Conservation (phyloP, 345 rosid genomes). For the Eucalyptus regnans region DNA sequence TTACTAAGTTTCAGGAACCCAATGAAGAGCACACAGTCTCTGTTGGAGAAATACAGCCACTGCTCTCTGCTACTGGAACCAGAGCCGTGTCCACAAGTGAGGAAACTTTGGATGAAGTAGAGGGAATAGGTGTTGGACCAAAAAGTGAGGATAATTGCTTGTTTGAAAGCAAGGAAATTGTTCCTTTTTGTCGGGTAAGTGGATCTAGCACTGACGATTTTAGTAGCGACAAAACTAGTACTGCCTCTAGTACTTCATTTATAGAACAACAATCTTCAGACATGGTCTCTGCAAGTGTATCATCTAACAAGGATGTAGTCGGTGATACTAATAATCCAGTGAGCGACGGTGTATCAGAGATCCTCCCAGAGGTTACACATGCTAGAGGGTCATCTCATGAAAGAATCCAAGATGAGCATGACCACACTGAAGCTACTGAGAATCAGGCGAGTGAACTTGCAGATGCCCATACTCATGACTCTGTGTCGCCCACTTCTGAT, state of each 20-base stretch:
- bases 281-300: slow-evolving; percentile 20
- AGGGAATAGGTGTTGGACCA: slow-evolving; percentile 4
- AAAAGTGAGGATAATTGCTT: slow-evolving; percentile 15
- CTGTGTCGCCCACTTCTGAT: not conserved
- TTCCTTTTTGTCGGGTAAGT: slow-evolving; percentile 30
- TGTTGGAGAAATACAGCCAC: slow-evolving; percentile 7
- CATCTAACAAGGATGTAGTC: slow-evolving; percentile 38
- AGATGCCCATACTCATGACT: not conserved
- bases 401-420: slow-evolving; percentile 11
- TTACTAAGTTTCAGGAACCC: slow-evolving; percentile 4
- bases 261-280: slow-evolving; percentile 36
- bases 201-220: slow-evolving; percentile 15
- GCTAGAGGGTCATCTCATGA: slow-evolving; percentile 18
- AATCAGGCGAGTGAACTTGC: slow-evolving; percentile 16
- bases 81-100: slow-evolving; percentile 17
- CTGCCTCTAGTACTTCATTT: slow-evolving; percentile 30
- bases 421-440: slow-evolving; percentile 4
- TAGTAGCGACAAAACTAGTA: slow-evolving; percentile 22
- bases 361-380: slow-evolving; percentile 1
- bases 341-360: slow-evolving; percentile 15
- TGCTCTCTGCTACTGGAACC: slow-evolving; percentile 12
- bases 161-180: slow-evolving; percentile 18
- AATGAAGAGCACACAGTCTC: slow-evolving; percentile 7
- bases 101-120: slow-evolving; percentile 6
- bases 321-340: slow-evolving; percentile 28